A percentile compares a stretch with the other conserved stretches of the same genome.
These are phyloP conservation scores for Orychophragmus violaceus DNA, from an alignment of 345 rosid genomes.

Conservation along the genomic window DNA sequence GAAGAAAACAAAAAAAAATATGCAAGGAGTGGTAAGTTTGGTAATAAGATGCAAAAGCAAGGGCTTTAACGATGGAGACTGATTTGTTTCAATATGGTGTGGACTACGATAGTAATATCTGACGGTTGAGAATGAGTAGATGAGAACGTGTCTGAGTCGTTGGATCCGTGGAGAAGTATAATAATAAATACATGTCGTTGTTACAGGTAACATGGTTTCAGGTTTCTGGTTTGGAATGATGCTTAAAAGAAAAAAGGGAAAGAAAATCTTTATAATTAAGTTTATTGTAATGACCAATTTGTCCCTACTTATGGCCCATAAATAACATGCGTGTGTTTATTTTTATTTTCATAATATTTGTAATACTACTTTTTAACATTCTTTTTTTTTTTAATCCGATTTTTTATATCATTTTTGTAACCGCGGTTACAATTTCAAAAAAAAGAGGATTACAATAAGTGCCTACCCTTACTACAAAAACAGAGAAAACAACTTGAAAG, in stretches of 20 bases:
- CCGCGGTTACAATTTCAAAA: too few relatives aligned
- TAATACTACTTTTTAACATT: too few relatives aligned
- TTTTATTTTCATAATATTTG: too few relatives aligned
- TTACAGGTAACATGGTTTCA: slow-evolving; percentile 34
- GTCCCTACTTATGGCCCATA: slow-evolving; percentile 12
- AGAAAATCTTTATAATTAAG: background rate
- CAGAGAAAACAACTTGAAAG: too few relatives aligned
- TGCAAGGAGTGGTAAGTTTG: slow-evolving; percentile 11
- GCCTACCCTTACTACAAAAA: too few relatives aligned
- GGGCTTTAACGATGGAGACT: too few relatives aligned
- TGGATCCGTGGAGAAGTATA: slow-evolving; percentile 23
- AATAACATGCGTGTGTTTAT: slow-evolving; percentile 24
- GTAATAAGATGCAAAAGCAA: slow-evolving; percentile 15
- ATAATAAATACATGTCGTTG: slow-evolving; percentile 38
- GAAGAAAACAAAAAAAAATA: background rate
- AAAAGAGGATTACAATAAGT: too few relatives aligned
- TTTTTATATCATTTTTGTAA: too few relatives aligned
- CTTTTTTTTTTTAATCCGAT: too few relatives aligned
- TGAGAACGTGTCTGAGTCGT: slow-evolving; percentile 29
- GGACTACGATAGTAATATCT: slow-evolving; percentile 19
- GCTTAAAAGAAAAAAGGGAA: slow-evolving; percentile 1
- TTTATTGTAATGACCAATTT: background rate
- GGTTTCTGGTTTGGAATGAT: slow-evolving; percentile 31
- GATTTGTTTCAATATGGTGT: too few relatives aligned
- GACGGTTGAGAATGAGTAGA: slow-evolving; percentile 22